These are phyloP conservation scores for Diaporthe vaccinii DNA, from an alignment of 2,329 filamentous ascomycete genomes.

Conservation along the genomic window DNA sequence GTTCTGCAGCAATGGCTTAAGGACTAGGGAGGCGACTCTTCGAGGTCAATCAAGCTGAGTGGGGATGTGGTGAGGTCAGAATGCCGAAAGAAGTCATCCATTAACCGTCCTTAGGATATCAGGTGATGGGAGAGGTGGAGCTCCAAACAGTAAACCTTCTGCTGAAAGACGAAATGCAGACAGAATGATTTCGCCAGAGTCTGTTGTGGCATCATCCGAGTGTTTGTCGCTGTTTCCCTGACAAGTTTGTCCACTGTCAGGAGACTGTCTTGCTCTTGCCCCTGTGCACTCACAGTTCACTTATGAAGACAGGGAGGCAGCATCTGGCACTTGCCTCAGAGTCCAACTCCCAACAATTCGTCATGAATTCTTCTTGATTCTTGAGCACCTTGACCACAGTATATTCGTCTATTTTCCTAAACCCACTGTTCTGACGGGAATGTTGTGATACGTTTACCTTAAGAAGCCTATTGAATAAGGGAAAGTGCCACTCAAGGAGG, in stretches of 20 bases:
- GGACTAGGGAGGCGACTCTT: neutral
- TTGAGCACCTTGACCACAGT: neutral
- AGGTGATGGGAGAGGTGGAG: neutral
- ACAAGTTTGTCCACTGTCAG: neutral
- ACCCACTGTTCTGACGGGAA: too few relatives aligned
- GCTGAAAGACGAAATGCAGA: neutral
- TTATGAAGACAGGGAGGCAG: neutral
- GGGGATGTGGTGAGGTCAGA: neutral
- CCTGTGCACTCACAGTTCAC: neutral
- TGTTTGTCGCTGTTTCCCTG: constrained; percentile 16
- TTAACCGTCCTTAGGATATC: neutral
- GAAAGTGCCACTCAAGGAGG: neutral
- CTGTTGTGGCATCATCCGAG: neutral
- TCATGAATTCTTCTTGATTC: neutral
- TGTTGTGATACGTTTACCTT: neutral
- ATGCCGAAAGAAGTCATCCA: neutral
- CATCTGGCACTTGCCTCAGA: too few relatives aligned
- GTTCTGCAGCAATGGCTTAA: neutral
- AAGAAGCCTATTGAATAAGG: neutral
- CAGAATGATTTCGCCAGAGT: too few relatives aligned
- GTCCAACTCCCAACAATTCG: fast-evolving
- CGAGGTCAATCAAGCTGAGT: neutral
- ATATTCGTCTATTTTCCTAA: too few relatives aligned
- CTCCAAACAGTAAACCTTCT: neutral
- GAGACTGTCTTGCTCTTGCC: neutral